Percentiles rank a stretch among this genome's conserved stretches.
These are phyloP conservation scores for Amanita rubescens DNA, from an alignment of 768 basidiomycete genomes.

Conservation along the genomic window DNA sequence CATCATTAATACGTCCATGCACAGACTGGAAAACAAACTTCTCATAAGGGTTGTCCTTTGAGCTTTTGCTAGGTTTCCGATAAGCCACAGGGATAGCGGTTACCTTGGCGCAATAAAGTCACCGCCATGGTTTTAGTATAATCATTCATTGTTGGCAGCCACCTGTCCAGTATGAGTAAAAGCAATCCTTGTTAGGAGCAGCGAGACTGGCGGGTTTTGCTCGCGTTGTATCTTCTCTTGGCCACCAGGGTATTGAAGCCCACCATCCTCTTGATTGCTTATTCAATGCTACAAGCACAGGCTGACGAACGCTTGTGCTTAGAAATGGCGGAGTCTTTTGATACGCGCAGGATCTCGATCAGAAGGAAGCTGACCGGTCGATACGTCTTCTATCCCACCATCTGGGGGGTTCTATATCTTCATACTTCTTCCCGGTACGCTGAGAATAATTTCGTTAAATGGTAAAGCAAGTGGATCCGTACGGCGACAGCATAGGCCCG, in stretches of 20 bases:
- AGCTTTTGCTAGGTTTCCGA: conserved; percentile 80
- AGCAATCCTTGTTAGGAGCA: conserved; percentile 54
- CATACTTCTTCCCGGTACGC: conserved; percentile 51
- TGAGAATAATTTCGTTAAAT: conserved; percentile 9
- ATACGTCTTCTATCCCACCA: conserved; percentile 89
- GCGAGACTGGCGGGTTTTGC: conserved; percentile 21
- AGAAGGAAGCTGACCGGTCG: conserved; percentile 50
- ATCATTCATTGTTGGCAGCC: conserved; percentile 63
- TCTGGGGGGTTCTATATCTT: conserved; percentile 69
- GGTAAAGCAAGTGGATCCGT: too few relatives aligned
- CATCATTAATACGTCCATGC: neutral
- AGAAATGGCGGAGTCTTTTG: conserved; percentile 27
- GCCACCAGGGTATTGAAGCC: conserved; percentile 57
- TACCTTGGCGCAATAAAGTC: conserved; percentile 90
- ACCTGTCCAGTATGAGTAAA: conserved; percentile 65
- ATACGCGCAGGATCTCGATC: conserved; percentile 61
- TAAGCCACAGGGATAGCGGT: conserved; percentile 69
- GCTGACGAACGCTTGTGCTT: conserved; percentile 26
- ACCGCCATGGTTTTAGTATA: conserved; percentile 85
- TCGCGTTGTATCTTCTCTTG: conserved; percentile 65
- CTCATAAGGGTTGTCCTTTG: conserved; percentile 83
- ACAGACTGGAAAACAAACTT: neutral
- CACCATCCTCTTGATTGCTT: conserved; percentile 40
- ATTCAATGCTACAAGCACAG: conserved; percentile 46
- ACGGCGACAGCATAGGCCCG: too few relatives aligned